phyloP scores from a whole-genome alignment of 1,139 yeast genomes.

The Candida sanyaensis region DNA sequence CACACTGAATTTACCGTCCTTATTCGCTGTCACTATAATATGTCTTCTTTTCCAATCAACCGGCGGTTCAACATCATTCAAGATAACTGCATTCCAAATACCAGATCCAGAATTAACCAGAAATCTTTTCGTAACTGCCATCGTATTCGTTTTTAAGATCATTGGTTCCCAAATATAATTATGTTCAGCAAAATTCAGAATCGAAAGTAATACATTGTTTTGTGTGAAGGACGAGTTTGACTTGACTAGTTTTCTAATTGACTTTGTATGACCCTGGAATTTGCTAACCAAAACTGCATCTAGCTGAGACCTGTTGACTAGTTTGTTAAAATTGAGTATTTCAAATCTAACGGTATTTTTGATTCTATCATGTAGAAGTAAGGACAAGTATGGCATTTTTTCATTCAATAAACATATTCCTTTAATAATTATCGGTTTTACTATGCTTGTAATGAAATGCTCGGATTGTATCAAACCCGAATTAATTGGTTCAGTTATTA shows the following conservation, averaged over 20 bases:
- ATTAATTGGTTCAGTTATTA: conserved; percentile 5
- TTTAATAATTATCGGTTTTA: conserved; percentile 29
- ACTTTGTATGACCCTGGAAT: conserved; percentile 83
- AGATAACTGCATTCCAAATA: conserved; percentile 34
- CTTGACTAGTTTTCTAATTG: conserved; percentile 66
- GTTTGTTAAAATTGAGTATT: conserved; percentile 19
- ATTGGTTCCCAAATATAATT: conserved; percentile 68
- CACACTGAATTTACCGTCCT: conserved; percentile 55
- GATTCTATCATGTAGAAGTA: conserved; percentile 41
- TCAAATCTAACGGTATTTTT: conserved; percentile 38
- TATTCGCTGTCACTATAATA: conserved; percentile 51
- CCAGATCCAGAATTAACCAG: conserved; percentile 26
- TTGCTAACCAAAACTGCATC: conserved; percentile 38
- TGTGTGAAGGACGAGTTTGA: conserved; percentile 40
- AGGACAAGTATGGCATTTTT: conserved; percentile 17
- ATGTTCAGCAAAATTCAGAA: conserved; percentile 49
- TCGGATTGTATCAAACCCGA: conserved; percentile 13
- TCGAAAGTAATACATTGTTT: conserved; percentile 35
- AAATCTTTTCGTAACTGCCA: conserved; percentile 39
- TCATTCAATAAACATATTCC: conserved; percentile 19
- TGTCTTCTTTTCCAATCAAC: conserved; percentile 27
- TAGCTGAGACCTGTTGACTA: conserved; percentile 13
- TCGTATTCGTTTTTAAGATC: conserved; percentile 23
- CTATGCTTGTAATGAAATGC: conserved; percentile 17
- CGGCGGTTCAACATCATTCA: conserved; percentile 31